phyloP scores from a whole-genome alignment of 176 grass and related monocot genomes.

The Aegilops speltoides region DNA sequence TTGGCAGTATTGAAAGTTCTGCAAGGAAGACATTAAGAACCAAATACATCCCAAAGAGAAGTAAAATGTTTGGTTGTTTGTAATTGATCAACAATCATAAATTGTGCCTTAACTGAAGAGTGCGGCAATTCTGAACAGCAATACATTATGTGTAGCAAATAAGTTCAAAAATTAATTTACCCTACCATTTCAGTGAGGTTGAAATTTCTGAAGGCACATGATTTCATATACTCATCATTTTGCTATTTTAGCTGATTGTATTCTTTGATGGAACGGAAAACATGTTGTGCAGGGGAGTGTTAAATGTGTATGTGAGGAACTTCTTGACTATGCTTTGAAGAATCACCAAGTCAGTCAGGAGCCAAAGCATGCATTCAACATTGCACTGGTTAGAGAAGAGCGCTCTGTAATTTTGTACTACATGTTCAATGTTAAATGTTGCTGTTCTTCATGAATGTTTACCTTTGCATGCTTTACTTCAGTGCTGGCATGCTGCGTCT shows the following conservation, averaged over 20 bases:
- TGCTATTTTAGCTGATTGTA: slow-evolving; percentile 2
- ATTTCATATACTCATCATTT: slow-evolving; percentile 3
- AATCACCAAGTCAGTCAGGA: slow-evolving; percentile 66
- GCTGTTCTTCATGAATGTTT: slow-evolving; percentile 24
- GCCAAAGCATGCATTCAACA: slow-evolving; percentile 79
- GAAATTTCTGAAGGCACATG: neutral
- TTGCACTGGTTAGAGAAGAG: slow-evolving; percentile 76
- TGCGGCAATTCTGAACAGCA: neutral
- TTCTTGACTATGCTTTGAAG: slow-evolving; percentile 85
- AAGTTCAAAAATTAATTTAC: neutral
- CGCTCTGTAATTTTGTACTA: slow-evolving; percentile 28
- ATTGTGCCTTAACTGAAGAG: slow-evolving; percentile 1
- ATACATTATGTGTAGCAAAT: slow-evolving; percentile 20
- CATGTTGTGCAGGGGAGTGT: slow-evolving; percentile 58
- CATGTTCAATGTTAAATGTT: slow-evolving; percentile 23
- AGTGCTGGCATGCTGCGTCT: slow-evolving; percentile 97
- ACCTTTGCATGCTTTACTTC: slow-evolving; percentile 30
- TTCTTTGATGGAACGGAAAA: slow-evolving; percentile 20
- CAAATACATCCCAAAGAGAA: neutral
- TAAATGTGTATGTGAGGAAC: slow-evolving; percentile 59
- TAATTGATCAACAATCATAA: slow-evolving; percentile 2
- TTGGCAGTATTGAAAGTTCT: neutral
- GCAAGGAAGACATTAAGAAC: neutral
- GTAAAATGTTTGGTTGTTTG: slow-evolving; percentile 1
- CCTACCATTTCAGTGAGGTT: neutral